phyloP scores from a whole-genome alignment of 345 rosid species.

The Odontarrhena argentea region DNA sequence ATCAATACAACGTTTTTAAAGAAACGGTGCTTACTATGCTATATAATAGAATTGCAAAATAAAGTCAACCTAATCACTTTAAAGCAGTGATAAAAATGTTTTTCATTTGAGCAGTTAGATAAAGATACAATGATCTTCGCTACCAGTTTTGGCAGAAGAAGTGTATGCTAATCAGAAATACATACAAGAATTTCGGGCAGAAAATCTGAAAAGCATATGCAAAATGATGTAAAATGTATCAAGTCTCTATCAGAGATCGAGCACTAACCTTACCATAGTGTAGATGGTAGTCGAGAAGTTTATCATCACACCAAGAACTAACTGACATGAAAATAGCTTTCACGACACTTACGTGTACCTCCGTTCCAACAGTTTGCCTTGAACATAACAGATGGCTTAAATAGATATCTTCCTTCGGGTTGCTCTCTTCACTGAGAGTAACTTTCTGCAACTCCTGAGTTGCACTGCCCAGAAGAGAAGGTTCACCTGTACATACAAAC shows the following conservation, averaged over 20 bases:
- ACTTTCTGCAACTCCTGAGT: conserved; percentile 63
- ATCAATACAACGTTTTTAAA: background rate
- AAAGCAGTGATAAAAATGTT: background rate
- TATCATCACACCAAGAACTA: conserved; percentile 74
- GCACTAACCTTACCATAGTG: conserved; percentile 73
- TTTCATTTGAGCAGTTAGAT: conserved; percentile 8
- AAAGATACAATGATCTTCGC: background rate
- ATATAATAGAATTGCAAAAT: conserved; percentile 3
- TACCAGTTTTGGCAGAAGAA: conserved; percentile 15
- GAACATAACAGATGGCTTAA: conserved; percentile 59
- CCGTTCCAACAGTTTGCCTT: conserved; percentile 46
- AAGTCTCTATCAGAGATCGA: conserved; percentile 22
- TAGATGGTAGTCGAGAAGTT: conserved; percentile 82
- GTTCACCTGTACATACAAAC: conserved; percentile 78
- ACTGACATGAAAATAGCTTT: conserved; percentile 62
- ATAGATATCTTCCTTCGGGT: conserved; percentile 60
- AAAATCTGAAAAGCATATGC: background rate
- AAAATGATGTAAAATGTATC: background rate
- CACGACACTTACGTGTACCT: conserved; percentile 51
- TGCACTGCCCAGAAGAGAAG: conserved; percentile 62
- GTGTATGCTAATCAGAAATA: conserved; percentile 23
- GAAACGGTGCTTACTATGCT: background rate
- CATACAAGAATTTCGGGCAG: conserved; percentile 13
- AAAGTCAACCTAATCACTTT: background rate
- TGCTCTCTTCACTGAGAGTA: conserved; percentile 48